These are phyloP conservation scores for Xylaria acuta DNA, from an alignment of 495 filamentous ascomycete species.

Conservation along the genomic window DNA sequence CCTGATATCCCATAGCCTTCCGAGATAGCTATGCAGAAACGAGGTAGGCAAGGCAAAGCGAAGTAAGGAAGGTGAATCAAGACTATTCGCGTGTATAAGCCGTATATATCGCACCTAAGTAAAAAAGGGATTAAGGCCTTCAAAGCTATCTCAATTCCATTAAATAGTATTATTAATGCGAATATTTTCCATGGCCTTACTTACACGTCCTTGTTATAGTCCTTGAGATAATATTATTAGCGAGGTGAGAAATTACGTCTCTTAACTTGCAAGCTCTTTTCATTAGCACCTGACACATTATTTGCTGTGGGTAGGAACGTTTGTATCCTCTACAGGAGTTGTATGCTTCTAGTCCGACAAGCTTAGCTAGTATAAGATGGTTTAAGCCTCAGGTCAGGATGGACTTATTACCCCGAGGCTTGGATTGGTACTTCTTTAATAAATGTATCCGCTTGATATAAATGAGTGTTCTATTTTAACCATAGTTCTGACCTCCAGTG, in stretches of 20 bases:
- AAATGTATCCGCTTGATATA: no score
- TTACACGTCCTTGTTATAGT: background rate
- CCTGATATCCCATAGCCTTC: background rate
- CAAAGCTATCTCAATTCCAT: background rate
- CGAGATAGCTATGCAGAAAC: no score
- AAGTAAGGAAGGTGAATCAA: no score
- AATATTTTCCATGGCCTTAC: background rate
- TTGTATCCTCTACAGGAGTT: no score
- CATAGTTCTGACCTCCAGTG: background rate
- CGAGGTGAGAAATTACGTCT: background rate
- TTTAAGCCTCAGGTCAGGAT: background rate
- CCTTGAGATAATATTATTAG: background rate
- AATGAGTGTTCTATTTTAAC: background rate
- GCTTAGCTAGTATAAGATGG: no score
- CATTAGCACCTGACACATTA: no score
- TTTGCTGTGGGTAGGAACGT: no score
- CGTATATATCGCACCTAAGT: no score
- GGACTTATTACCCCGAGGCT: background rate
- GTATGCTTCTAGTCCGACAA: no score
- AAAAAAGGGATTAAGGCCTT: background rate
- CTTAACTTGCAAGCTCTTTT: background rate
- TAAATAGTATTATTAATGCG: background rate
- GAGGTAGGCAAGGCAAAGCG: background rate
- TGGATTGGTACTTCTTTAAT: background rate
- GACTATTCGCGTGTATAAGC: background rate